phyloP scores from a whole-genome alignment of 225 moss, liverwort and hornwort species.

The Ulota crispa region DNA sequence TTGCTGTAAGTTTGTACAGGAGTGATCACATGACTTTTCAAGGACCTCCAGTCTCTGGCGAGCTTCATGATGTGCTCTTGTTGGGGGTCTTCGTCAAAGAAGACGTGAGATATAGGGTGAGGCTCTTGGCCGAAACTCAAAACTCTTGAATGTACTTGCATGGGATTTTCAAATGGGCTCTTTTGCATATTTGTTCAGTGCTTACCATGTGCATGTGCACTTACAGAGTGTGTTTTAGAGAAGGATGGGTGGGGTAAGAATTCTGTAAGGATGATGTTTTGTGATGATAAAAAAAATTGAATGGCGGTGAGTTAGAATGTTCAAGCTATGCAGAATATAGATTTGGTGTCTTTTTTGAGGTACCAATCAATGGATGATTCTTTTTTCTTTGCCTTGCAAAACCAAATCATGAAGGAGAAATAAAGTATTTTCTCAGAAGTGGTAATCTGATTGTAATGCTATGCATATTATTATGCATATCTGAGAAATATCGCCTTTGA shows the following conservation, averaged over 20 bases:
- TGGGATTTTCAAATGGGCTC: not conserved
- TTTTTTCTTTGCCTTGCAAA: too few species aligned
- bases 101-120: not conserved
- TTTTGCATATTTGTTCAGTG: not conserved
- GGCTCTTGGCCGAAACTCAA: not conserved
- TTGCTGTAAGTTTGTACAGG: conserved; percentile 6
- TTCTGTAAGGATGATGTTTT: too few species aligned
- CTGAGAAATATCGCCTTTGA: too few species aligned
- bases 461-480: too few species aligned
- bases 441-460: too few species aligned
- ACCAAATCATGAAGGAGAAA: too few species aligned
- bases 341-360: too few species aligned
- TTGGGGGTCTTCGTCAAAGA: not conserved
- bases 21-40: not conserved
- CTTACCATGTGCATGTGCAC: not conserved
- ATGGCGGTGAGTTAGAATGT: too few species aligned
- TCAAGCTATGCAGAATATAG: too few species aligned
- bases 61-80: not conserved
- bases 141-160: not conserved
- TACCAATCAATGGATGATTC: too few species aligned
- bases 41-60: not conserved
- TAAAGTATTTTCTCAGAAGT: too few species aligned
- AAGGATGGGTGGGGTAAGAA: not conserved
- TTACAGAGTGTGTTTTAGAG: not conserved
- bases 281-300: too few species aligned